Percentiles rank a stretch among this genome's conserved stretches.
These are phyloP conservation scores for Tetrahymena thermophila DNA, from an alignment of 73 alveolate genomes.

Conservation along the genomic window DNA sequence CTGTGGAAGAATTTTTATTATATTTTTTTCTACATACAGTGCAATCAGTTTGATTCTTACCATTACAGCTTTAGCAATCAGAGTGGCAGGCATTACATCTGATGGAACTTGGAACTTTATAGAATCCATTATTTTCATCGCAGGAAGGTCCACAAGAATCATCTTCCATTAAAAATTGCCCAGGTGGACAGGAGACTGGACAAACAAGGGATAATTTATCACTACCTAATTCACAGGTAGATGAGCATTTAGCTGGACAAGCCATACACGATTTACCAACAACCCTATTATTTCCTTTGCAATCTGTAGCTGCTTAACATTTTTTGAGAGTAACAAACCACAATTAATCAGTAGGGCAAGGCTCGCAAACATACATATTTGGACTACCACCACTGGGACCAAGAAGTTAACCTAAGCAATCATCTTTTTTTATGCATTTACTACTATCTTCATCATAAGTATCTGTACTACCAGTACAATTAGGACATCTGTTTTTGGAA, in stretches of 20 bases:
- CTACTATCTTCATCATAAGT: background rate
- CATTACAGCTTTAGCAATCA: background rate
- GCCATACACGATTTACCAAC: background rate
- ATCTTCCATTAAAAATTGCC: background rate
- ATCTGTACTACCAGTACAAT: background rate
- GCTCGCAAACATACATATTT: background rate
- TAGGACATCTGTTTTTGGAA: background rate
- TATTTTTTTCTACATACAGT: background rate
- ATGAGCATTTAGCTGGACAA: background rate
- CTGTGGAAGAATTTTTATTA: background rate
- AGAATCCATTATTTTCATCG: background rate
- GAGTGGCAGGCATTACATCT: background rate
- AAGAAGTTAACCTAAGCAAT: background rate
- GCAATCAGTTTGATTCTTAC: background rate
- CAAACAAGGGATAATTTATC: background rate
- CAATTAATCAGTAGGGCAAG: background rate
- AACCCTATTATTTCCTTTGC: background rate
- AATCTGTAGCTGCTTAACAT: background rate
- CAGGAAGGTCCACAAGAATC: background rate
- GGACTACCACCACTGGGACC: background rate
- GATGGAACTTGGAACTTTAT: background rate
- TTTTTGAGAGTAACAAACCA: background rate
- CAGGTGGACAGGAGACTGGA: background rate
- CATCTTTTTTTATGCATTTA: background rate
- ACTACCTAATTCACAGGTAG: background rate